Evolutionary conservation across 352 stramenopile species (phyloP).

Genomic region (Phytophthora brassicae): DNA sequence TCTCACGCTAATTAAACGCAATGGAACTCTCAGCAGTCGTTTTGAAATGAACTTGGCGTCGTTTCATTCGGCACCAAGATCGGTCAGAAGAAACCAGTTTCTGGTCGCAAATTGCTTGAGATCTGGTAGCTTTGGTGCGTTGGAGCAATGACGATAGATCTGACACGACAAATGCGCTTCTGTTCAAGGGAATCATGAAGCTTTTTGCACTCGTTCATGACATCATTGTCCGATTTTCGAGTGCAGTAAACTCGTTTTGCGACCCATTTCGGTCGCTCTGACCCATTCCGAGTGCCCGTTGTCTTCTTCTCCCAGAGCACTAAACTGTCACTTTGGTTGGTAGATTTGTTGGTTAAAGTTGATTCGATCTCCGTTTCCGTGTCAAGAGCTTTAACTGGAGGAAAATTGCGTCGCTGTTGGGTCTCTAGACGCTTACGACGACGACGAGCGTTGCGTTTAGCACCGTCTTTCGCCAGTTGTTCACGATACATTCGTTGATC

Average conservation of each 20-base stretch:
- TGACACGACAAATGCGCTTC: constrained; percentile 9
- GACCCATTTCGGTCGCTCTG: constrained; percentile 17
- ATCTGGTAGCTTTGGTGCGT: neutral
- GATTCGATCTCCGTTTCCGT: neutral
- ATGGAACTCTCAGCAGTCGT: neutral
- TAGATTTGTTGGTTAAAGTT: neutral
- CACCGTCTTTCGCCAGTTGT: constrained; percentile 42
- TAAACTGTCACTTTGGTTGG: constrained; percentile 13
- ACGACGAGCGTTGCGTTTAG: constrained; percentile 44
- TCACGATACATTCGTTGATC: constrained; percentile 53
- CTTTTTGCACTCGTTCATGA: constrained; percentile 27
- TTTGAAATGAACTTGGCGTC: constrained; percentile 21
- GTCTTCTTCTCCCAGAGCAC: constrained; percentile 33
- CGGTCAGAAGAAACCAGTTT: constrained; percentile 16
- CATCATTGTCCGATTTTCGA: constrained; percentile 13
- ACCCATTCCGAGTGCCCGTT: constrained; percentile 1
- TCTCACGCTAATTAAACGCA: neutral
- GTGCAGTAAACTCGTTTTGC: constrained; percentile 24
- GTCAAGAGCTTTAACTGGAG: constrained; percentile 9
- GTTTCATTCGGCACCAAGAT: constrained; percentile 25
- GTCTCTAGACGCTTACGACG: constrained; percentile 34
- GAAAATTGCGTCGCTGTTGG: constrained; percentile 10
- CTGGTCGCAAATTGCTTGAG: constrained; percentile 8
- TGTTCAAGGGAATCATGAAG: constrained; percentile 22
- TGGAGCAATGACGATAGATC: constrained; percentile 4